Evolutionary conservation across 495 filamentous ascomycete genomes (phyloP), one percentile per base, ranked within the genome.

Genomic region (Rhypophila decipiens): DNA sequence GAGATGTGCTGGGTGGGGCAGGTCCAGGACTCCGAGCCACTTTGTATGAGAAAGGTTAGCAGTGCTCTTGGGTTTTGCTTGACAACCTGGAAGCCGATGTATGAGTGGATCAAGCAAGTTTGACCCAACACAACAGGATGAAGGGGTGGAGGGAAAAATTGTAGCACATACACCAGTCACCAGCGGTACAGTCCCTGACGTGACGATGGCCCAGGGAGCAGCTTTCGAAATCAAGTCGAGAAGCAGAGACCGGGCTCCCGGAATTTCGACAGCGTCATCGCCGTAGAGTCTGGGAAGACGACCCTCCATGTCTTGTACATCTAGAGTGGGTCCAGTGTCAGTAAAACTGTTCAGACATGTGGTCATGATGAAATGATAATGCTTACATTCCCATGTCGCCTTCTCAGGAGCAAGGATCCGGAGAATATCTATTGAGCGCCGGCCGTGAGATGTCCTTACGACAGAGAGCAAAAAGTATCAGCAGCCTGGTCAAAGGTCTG

Each of bases 381-480:
- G 80, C 87, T 64, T 66, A 91, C 87, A 95, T 44, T 95, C 90
- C 88, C 85, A 88, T 56, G 85, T 96, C 29, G 93, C 93, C 60
- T 86, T 86, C 51, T 77, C 77, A 51, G 83, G 78, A 59, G 87
- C 83, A 46, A 94, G 82, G 19, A 88, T 57, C 56, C 75, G 75
- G 47, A 95, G 71, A 8, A 82, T 77, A 62, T 96, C 89, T 49
- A 96, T 91, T 56, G 78, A 85, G 46, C 91, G 72, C 22, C 90
- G 80, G 39, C 91, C 91, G 63, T 97, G 91, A 0, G 88, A 95
- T 3, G 88, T 91, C 49, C 59, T 62, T 17, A 11, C 4, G n/a
- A 13, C 11, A 3, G 3, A 29, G n/a, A 13, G n/a, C 5, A 2
- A 2, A 37, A 1, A 20, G 22, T 7, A 4, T 40, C 3, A 36